Evolutionary conservation across 768 basidiomycete species (phyloP), one percentile per base, ranked within the genome.

Genomic region (Hypsizygus marmoreus): DNA sequence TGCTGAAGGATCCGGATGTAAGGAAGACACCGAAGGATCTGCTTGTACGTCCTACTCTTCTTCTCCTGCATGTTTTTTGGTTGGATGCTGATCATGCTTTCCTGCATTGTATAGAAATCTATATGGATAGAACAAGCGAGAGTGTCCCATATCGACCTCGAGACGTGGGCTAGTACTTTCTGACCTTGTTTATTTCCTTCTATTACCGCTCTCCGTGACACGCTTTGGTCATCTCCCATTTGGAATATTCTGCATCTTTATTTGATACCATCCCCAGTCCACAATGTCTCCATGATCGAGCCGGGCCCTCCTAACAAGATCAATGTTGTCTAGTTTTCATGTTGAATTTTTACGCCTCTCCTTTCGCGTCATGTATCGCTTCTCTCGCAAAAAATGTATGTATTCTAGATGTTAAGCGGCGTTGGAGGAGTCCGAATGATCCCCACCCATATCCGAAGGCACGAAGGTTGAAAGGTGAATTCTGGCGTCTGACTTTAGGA

Each of bases 21-120:
- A 74, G 95, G 59, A 84, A 76, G 69, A 90, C 91, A 23, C 94
- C 95, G 6, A 94, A 92, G 63, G 91, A 95, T 58, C 67, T 97
- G 14, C 65, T 89, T 70, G 88, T 93, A 61, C 30, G 84, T 75
- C 28, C 6, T 37, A 33, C 40, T 42, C 8, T 47, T 36, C 17
- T 49, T 48, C 31, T 45, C 6, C 14, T 41, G 11, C 22, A 8
- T 22, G 22, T 33, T 40, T 13, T 25, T 31, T 26, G 8, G 26
- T 24, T 37, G 46, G 12, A 25, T 50, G 29, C 45, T 44, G 14
- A 50, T 43, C 20, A 14, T 20, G 16, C 33, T 42, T 19, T 44
- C 33, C 43, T 4, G 16, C n/a, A 20, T 8, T 34, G 33, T 44
- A 1, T 51, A 92, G 90, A 80, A 82, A 69, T 79, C 87, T 52